Conservation (phyloP, 768 basidiomycete genomes). For the Amanita pallidorosea region DNA sequence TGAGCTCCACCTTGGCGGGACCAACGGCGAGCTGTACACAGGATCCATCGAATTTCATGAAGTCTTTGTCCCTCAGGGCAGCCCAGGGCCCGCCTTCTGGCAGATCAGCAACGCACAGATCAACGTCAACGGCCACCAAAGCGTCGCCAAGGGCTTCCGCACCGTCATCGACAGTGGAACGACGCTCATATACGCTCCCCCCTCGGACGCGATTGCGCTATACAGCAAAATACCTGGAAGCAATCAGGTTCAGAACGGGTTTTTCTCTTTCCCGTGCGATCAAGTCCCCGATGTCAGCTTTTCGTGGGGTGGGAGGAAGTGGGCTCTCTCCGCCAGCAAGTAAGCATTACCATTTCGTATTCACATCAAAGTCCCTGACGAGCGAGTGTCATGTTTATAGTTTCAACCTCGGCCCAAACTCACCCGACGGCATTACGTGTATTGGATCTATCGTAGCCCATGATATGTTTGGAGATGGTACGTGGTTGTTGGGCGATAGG, state of each 20-base stretch:
- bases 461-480: background rate
- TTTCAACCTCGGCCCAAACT: background rate
- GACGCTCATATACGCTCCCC: background rate
- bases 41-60: background rate
- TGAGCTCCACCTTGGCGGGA: background rate
- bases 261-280: background rate
- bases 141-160: background rate
- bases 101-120: background rate
- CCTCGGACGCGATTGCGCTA: background rate
- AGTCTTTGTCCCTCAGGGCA: background rate
- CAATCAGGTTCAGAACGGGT: background rate
- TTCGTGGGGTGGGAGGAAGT: constrained; percentile 2
- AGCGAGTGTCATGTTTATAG: background rate
- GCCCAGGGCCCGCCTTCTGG: background rate
- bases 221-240: background rate
- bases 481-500: constrained; percentile 4
- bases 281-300: background rate
- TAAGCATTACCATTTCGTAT: background rate
- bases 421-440: background rate
- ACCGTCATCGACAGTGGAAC: constrained; percentile 3
- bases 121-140: background rate
- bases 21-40: background rate
- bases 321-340: background rate
- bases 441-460: background rate
- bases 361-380: too few relatives aligned